A percentile compares a stretch with the other conserved stretches of the same genome.
phyloP scores from a whole-genome alignment of 164 flowering plant species.

The Hamamelis virginiana region DNA sequence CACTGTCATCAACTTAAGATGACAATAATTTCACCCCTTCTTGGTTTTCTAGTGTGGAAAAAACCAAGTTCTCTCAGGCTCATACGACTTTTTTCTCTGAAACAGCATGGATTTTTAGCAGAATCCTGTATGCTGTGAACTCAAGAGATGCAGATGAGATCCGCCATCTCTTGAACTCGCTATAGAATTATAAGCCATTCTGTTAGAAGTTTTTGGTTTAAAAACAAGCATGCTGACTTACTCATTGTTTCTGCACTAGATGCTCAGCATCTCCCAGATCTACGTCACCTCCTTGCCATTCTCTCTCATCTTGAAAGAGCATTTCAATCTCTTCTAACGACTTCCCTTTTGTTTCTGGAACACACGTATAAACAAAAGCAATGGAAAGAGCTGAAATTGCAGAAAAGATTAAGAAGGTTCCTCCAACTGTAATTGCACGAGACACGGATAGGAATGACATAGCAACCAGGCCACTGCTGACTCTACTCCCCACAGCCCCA shows the following conservation, averaged over 20 bases:
- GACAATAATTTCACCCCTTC: neutral
- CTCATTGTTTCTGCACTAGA: slow-evolving; percentile 8
- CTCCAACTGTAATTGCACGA: slow-evolving; percentile 48
- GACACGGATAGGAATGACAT: slow-evolving; percentile 59
- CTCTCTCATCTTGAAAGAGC: slow-evolving; percentile 38
- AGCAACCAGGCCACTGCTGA: slow-evolving; percentile 53
- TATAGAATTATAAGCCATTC: neutral
- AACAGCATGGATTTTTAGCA: neutral
- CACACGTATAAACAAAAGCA: slow-evolving; percentile 41
- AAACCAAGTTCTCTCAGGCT: neutral
- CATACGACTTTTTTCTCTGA: neutral
- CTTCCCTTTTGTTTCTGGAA: slow-evolving; percentile 70
- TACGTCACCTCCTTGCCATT: slow-evolving; percentile 28
- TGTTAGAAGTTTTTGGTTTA: neutral
- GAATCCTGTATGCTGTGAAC: neutral
- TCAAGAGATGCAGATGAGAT: neutral
- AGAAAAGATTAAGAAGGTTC: slow-evolving; percentile 62
- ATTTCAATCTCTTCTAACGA: slow-evolving; percentile 57
- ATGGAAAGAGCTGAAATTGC: slow-evolving; percentile 42
- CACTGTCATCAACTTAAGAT: neutral
- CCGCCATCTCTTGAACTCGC: neutral
- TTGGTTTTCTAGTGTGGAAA: neutral
- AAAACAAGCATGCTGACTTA: neutral
- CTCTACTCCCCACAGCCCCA: slow-evolving; percentile 56
- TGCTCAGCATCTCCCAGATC: slow-evolving; percentile 34